Base-by-base conservation (phyloP, 768 basidiomycete genomes). In the Boletus vinaceobasis region DNA sequence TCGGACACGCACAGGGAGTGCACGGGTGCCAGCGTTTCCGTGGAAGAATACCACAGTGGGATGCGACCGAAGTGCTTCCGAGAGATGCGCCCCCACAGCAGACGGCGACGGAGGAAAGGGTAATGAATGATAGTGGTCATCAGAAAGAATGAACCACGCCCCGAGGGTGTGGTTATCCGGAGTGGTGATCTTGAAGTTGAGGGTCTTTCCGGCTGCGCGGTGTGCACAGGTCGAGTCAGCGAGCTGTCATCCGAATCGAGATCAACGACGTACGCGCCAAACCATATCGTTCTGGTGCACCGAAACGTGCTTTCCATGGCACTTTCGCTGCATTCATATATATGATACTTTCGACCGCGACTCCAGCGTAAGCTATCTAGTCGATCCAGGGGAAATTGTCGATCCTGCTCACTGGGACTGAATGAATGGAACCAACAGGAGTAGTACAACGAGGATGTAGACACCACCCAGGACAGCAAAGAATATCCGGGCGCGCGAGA, bases 21-120 rank as follows among this genome's bases (percentile, higher is more conserved):
- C 90, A 15, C 95, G 83, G 0, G 89, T 93, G 0, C 78, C 94
- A 0, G 86, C 87, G 58, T 96, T 96, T 10, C 96, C 96, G 59
- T 98, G 96, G 40, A 95, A 77, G 73, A 90, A 96, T n/a, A 98
- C 75, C n/a, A 96, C 74, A 0, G 88, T 94, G 0, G 92, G 92
- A 27, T 78, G 71, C 1, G 73, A 59, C 13, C 73, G 70, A 17
- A 94, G 70, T 1, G 90, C 87, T 19, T 73, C 59, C 15, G 76
- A 65, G 35, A 92, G 74, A 40, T 78, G 76, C 3, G 72, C 63
- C 15, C 76, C 68, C 17, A 74, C 66, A 0, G 69, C 71, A 32
- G 72, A 61, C 17, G 64, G 58, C 4, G 77, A 72, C 23, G 79
- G 72, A 0, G 69, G 69, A 21, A 67, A 67, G 3, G 78, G 72